phyloP scores from a whole-genome alignment of 371 early-diverging fungal species.

The Rhizopus stolonifer region DNA sequence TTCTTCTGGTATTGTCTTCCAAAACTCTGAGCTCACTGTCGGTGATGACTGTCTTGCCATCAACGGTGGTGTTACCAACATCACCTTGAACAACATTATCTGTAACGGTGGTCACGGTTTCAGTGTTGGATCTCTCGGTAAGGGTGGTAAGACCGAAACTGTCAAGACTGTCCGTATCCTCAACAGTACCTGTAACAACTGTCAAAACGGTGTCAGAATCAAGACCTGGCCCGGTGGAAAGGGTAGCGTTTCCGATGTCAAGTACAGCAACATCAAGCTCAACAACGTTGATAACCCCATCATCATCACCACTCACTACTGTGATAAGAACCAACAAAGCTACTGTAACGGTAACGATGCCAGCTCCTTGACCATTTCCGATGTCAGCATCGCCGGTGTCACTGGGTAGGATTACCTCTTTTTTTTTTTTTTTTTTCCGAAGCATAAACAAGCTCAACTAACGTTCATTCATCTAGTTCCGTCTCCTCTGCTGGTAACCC shows the following conservation, averaged over 20 bases:
- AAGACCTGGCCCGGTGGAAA: slow-evolving; percentile 42
- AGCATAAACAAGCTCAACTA: background rate
- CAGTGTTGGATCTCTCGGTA: slow-evolving; percentile 38
- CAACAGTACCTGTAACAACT: slow-evolving; percentile 28
- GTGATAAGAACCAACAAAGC: slow-evolving; percentile 28
- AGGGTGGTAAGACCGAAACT: slow-evolving; percentile 27
- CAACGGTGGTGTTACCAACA: slow-evolving; percentile 26
- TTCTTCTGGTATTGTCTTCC: slow-evolving; percentile 25
- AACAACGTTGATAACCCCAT: slow-evolving; percentile 30
- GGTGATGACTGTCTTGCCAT: slow-evolving; percentile 40
- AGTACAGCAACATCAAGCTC: slow-evolving; percentile 22
- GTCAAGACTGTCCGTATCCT: slow-evolving; percentile 26
- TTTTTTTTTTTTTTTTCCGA: too few relatives aligned
- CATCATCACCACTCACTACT: slow-evolving; percentile 38
- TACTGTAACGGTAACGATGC: slow-evolving; percentile 23
- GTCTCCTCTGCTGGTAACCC: slow-evolving; percentile 15
- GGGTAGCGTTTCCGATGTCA: slow-evolving; percentile 27
- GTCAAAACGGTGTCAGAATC: slow-evolving; percentile 41
- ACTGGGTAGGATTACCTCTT: slow-evolving; percentile 16
- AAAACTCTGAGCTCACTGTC: slow-evolving; percentile 18
- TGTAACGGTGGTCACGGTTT: slow-evolving; percentile 38
- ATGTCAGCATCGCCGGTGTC: slow-evolving; percentile 25
- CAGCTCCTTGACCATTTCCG: slow-evolving; percentile 27
- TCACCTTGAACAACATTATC: slow-evolving; percentile 23
- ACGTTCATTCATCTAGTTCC: slow-evolving; percentile 8